These are phyloP conservation scores for Herpotrichia juniperi DNA, from an alignment of 2,329 filamentous ascomycete genomes.

Conservation along the genomic window DNA sequence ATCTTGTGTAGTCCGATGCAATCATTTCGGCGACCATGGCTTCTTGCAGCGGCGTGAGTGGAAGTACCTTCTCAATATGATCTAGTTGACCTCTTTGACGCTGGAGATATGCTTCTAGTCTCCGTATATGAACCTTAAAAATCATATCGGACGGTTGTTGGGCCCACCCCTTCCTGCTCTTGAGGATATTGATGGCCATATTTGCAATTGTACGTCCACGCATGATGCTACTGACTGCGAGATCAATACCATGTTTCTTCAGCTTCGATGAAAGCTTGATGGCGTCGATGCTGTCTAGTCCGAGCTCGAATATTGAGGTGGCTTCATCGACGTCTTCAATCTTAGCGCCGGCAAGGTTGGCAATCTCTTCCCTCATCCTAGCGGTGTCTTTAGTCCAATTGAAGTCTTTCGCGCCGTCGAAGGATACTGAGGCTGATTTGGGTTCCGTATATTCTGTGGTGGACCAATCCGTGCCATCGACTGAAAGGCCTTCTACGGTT, in stretches of 20 bases:
- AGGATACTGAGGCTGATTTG: not conserved
- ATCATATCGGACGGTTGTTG: conserved; percentile 13
- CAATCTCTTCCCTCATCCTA: conserved; percentile 66
- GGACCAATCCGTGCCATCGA: too few species aligned
- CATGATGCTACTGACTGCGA: conserved; percentile 81
- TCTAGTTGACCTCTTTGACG: conserved; percentile 40
- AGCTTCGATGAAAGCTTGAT: conserved; percentile 82
- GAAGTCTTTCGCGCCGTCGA: conserved; percentile 46
- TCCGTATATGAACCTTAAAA: conserved; percentile 25
- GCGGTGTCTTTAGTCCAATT: conserved; percentile 64
- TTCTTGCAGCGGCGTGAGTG: conserved; percentile 84
- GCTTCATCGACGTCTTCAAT: conserved; percentile 59
- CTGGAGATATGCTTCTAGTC: conserved; percentile 49
- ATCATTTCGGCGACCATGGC: conserved; percentile 85
- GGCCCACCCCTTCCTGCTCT: conserved; percentile 1
- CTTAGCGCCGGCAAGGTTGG: conserved; percentile 63
- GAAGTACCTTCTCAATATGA: conserved; percentile 66
- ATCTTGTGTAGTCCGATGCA: conserved; percentile 72
- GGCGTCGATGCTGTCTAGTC: conserved; percentile 89
- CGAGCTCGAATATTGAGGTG: conserved; percentile 78
- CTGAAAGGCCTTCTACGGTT: conserved; percentile 9
- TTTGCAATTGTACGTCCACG: conserved; percentile 69
- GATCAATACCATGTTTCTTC: conserved; percentile 62
- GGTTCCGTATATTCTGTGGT: not conserved
- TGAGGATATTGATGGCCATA: conserved; percentile 54